A percentile compares a stretch with the other conserved stretches of the same genome.
Conservation (phyloP, 1,139 yeast genomes). For the Yamadazyma diospyri region DNA sequence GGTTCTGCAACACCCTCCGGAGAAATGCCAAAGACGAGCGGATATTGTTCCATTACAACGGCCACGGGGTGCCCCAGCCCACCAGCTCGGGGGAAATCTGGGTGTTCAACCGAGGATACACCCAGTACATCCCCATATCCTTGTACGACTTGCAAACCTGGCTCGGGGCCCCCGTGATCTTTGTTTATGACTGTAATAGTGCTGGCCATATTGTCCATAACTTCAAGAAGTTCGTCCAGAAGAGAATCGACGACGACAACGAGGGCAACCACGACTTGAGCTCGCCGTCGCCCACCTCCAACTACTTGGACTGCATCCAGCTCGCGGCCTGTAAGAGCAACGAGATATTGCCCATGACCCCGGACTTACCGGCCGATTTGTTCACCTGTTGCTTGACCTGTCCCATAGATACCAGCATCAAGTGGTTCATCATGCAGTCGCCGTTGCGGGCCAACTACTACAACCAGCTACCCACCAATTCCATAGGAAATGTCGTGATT, state of each 20-base stretch:
- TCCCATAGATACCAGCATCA: slow-evolving; percentile 90
- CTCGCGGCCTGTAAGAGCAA: slow-evolving; percentile 89
- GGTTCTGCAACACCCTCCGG: slow-evolving; percentile 85
- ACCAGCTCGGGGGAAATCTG: slow-evolving; percentile 97
- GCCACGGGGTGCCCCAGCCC: slow-evolving; percentile 98
- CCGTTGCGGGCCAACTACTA: slow-evolving; percentile 65
- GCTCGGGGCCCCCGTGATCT: slow-evolving; percentile 97
- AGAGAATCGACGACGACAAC: slow-evolving; percentile 83
- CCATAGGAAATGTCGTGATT: slow-evolving; percentile 61
- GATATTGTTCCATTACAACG: slow-evolving; percentile 89
- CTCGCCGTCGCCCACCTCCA: slow-evolving; percentile 63
- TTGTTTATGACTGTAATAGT: slow-evolving; percentile 90
- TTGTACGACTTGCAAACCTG: slow-evolving; percentile 91
- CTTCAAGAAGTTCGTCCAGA: slow-evolving; percentile 86
- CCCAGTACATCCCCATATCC: slow-evolving; percentile 95
- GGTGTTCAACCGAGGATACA: slow-evolving; percentile 96
- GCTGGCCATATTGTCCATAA: slow-evolving; percentile 93
- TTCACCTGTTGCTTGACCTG: slow-evolving; percentile 94
- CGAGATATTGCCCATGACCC: slow-evolving; percentile 88
- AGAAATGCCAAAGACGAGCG: slow-evolving; percentile 91
- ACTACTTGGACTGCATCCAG: slow-evolving; percentile 86
- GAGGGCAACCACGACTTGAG: slow-evolving; percentile 65
- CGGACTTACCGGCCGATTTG: slow-evolving; percentile 92
- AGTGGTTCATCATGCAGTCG: slow-evolving; percentile 87
- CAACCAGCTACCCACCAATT: slow-evolving; percentile 47